Evolutionary conservation across 1,139 yeast species (phyloP).

Genomic region (Pichiaceae sp.): DNA sequence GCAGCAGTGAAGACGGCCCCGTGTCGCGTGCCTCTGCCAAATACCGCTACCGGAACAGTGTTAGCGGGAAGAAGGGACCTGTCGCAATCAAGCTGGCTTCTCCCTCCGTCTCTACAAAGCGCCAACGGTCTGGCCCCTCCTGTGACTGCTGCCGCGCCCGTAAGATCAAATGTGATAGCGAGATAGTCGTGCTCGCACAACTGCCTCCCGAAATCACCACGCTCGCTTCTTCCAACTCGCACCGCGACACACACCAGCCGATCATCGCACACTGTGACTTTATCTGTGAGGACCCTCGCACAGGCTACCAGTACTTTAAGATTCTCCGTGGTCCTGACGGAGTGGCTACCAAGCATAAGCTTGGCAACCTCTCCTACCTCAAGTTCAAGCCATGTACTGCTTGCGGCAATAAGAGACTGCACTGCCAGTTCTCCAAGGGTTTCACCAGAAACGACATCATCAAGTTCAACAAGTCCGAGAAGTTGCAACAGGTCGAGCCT

Average conservation of each 20-base stretch:
- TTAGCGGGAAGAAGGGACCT: neutral
- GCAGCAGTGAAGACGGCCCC: neutral
- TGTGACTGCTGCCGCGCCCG: conserved; percentile 68
- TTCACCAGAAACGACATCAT: conserved; percentile 50
- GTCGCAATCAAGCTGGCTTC: conserved; percentile 22
- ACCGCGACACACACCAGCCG: neutral
- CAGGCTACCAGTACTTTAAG: conserved; percentile 21
- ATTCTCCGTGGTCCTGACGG: conserved; percentile 13
- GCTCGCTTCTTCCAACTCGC: neutral
- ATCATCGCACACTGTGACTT: conserved; percentile 22
- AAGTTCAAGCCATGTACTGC: conserved; percentile 44
- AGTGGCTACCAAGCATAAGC: conserved; percentile 3
- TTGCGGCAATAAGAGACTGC: conserved; percentile 35
- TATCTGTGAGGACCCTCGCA: conserved; percentile 12
- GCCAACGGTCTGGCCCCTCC: conserved; percentile 65
- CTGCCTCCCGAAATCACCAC: conserved; percentile 9
- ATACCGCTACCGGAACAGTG: neutral
- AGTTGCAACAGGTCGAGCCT: conserved; percentile 2
- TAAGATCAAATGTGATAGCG: conserved; percentile 71
- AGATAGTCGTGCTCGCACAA: conserved; percentile 29
- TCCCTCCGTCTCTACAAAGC: conserved; percentile 20
- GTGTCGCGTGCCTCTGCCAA: neutral
- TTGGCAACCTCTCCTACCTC: conserved; percentile 26
- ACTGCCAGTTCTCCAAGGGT: conserved; percentile 48
- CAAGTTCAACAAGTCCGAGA: conserved; percentile 22